These are phyloP conservation scores for Gloeopeniophorella convolvens DNA, from an alignment of 768 basidiomycete species.

Conservation along the genomic window DNA sequence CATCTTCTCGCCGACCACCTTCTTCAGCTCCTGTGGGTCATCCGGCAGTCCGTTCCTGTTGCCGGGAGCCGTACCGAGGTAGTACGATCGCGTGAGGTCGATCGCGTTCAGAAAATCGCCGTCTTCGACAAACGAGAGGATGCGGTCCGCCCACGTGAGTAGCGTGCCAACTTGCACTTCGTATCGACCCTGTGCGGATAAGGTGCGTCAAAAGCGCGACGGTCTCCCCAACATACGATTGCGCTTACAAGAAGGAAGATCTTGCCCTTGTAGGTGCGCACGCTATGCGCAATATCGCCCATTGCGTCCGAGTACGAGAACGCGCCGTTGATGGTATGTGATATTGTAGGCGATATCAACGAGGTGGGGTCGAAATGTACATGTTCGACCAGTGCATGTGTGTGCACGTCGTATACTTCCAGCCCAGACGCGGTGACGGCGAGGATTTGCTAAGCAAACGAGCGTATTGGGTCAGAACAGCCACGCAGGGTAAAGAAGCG, in stretches of 20 bases:
- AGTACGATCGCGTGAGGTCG: slow-evolving; percentile 77
- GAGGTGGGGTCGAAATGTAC: slow-evolving; percentile 50
- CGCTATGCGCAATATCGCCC: slow-evolving; percentile 56
- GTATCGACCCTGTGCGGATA: slow-evolving; percentile 46
- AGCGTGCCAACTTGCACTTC: slow-evolving; percentile 77
- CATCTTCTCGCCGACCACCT: slow-evolving; percentile 68
- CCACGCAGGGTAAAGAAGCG: neutral
- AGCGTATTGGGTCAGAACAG: neutral
- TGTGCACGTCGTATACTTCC: slow-evolving; percentile 62
- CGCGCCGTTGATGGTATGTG: slow-evolving; percentile 40
- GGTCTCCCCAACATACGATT: neutral
- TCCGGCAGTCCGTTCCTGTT: slow-evolving; percentile 84
- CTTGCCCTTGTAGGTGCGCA: slow-evolving; percentile 83
- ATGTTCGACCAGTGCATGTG: slow-evolving; percentile 54
- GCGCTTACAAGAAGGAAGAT: slow-evolving; percentile 78
- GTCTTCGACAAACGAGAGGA: slow-evolving; percentile 72
- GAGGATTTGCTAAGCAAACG: slow-evolving; percentile 53
- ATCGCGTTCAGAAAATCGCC: slow-evolving; percentile 91
- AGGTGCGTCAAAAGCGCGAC: slow-evolving; percentile 8
- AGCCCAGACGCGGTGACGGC: slow-evolving; percentile 51
- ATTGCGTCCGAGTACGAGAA: slow-evolving; percentile 44
- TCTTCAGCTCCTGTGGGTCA: slow-evolving; percentile 47
- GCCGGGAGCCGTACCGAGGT: slow-evolving; percentile 70
- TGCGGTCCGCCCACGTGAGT: slow-evolving; percentile 91
- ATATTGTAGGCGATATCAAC: slow-evolving; percentile 48